Evolutionary conservation across 352 stramenopile genomes (phyloP), one percentile per base, ranked within the genome.

Genomic region (Peronospora destructor): DNA sequence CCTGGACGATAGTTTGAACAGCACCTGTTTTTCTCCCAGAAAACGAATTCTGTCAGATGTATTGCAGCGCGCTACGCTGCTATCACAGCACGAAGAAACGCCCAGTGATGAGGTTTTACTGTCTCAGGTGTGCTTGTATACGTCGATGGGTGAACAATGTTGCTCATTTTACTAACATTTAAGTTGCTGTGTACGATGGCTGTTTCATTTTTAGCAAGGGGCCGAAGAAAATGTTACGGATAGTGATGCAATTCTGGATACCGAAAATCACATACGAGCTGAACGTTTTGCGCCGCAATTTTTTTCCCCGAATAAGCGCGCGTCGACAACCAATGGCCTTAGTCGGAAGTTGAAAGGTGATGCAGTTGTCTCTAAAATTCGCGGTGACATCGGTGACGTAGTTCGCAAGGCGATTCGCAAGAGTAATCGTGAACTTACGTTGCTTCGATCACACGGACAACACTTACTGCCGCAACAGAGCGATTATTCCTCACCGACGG

Each of bases 231-330:
- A 49, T 19, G n/a, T 48, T 6, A 59, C 32, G 0, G 53, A 64
- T 3, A 45, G 62, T 25, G 77, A 88, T 38, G 54, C 56, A 12
- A 88, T 86, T 34, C 46, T 66, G 6, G 77, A 88, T 40, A 85
- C 74, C 14, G 73, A 72, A 35, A 56, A 68, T 38, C 66, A 88
- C 19, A 73, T 86, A 68, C 68, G 61, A 56, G 47, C 64, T 0
- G 77, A 88, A 44, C 53, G 53, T 12, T 85, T 86, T 43, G 56
- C 66, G 14, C 65, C 68, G 4, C 59, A 75, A 26, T 71, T 81
- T 29, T 83, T 83, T 45, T 88, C 74, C 9, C 74, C 77, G 4
- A 59, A 67, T 1, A 85, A 81, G 30, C 34, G 63, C 32, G 19
- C 28, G 11, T 12, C 56, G 39, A 2, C 36, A 45, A 34, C 19